Evolutionary conservation across 2,329 filamentous ascomycete genomes (phyloP), one percentile per base, ranked within the genome.

Genomic region (Ceratocystis smalleyi): DNA sequence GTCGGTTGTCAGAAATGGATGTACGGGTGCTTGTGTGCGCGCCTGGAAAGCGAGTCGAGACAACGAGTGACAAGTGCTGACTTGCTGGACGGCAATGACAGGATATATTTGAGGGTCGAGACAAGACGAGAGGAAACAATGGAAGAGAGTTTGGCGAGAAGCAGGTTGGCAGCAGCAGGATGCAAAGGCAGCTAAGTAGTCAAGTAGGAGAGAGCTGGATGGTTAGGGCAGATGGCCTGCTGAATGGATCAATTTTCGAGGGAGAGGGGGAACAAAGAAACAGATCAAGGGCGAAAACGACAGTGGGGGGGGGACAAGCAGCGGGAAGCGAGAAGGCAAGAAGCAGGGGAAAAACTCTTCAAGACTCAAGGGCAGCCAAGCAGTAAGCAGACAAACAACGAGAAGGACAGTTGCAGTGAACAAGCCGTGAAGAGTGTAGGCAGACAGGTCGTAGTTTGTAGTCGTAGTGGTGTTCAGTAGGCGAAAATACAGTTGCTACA

Each of bases 91-190:
- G 43, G 55, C 62, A 43, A 60, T 32, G 64, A 59, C 51, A 51
- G 49, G 43, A 64, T 64, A 59, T 66, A 12, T 17, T 57, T 24
- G 27, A 57, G 54, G 27, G 54, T 57, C 54, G 27, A 24, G 62
- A 64, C 45, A 59, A 66, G 65, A 66, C 65, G 62, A 64, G 64
- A 24, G 45, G 59, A 61, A 47, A 61, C 59, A 43, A 61, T 43
- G 49, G 43, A 47, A 61, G 60, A 61, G 47, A 40, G 40, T 64
- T 66, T 66, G 62, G 59, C 65, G 65, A 66, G 10, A 40, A 40
- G 65, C 63, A 59, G 49, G 49, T 49, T 59, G 62, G 62, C 61
- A 62, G 62, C 65, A 66, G 65, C 65, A 66, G 65, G 65, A 66
- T 66, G 65, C 65, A 49, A 49, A 59, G 57, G 61, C 63, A 57